These are phyloP conservation scores for Xylaria sp. DNA, from an alignment of 2,329 filamentous ascomycete genomes.

Conservation along the genomic window DNA sequence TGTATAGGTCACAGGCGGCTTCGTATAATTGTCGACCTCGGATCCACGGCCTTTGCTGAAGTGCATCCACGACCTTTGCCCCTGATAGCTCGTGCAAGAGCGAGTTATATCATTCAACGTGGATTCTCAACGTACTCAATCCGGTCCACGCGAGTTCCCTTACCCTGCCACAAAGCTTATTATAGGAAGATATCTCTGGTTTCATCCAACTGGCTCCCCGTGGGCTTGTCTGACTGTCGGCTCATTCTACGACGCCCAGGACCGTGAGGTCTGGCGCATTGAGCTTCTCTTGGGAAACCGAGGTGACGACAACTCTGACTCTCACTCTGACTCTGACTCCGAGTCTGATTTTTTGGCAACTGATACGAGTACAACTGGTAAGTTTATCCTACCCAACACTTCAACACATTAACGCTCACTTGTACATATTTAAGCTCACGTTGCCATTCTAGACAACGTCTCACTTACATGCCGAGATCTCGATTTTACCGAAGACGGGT, in stretches of 20 bases:
- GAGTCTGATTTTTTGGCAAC: conserved; percentile 13
- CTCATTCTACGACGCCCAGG: conserved; percentile 58
- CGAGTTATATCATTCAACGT: conserved; percentile 41
- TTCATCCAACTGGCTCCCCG: conserved; percentile 48
- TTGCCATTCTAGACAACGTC: background rate
- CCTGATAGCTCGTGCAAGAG: conserved; percentile 28
- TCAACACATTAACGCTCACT: background rate
- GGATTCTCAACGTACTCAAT: conserved; percentile 40
- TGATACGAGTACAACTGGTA: conserved; percentile 14
- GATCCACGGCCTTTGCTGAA: background rate
- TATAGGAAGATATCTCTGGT: conserved; percentile 57
- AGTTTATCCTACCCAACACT: background rate
- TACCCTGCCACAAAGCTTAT: conserved; percentile 59
- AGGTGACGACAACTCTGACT: conserved; percentile 21
- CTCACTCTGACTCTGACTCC: conserved; percentile 27
- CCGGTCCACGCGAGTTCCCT: conserved; percentile 51
- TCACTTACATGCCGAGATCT: background rate
- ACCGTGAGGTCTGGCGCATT: conserved; percentile 58
- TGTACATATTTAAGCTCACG: background rate
- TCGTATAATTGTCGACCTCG: background rate
- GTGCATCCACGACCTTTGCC: background rate
- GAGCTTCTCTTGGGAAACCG: conserved; percentile 55
- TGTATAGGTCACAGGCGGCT: background rate
- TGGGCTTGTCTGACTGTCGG: conserved; percentile 62
- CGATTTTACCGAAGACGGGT: conserved; percentile 25